phyloP scores from a whole-genome alignment of 192 early-diverging fungal species.

The Linnemannia exigua region DNA sequence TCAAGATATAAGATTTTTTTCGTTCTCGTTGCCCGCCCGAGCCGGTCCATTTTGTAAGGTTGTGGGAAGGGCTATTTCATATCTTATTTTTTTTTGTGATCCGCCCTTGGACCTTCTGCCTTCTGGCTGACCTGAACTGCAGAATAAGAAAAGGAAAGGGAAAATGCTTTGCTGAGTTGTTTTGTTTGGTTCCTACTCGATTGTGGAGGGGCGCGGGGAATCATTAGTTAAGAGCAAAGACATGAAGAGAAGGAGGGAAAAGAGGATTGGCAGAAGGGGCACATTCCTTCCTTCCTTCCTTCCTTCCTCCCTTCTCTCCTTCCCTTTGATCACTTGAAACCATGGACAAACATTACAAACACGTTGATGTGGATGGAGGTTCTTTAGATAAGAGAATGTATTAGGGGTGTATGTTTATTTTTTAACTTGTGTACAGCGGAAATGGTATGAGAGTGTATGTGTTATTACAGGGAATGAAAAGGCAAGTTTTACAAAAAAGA shows the following conservation, averaged over 20 bases:
- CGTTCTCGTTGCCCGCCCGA: not conserved
- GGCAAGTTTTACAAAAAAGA: not conserved
- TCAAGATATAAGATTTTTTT: not conserved
- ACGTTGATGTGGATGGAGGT: too few species aligned
- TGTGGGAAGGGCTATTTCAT: not conserved
- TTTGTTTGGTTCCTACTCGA: not conserved
- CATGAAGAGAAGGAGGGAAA: too few species aligned
- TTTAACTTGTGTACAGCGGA: too few species aligned
- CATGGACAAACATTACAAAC: too few species aligned
- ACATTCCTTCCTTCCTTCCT: not conserved
- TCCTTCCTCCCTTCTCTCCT: too few species aligned
- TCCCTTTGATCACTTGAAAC: too few species aligned
- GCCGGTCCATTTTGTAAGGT: not conserved
- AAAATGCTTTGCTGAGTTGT: not conserved
- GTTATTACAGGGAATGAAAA: not conserved
- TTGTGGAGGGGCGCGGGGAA: not conserved
- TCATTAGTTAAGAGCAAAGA: not conserved
- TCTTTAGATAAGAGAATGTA: too few species aligned
- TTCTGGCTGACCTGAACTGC: not conserved
- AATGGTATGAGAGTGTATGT: too few species aligned
- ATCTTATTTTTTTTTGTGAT: not conserved
- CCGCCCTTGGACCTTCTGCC: not conserved
- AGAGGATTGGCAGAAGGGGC: not conserved
- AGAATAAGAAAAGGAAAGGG: not conserved
- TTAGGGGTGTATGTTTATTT: too few species aligned